Evolutionary conservation across 495 filamentous ascomycete genomes (phyloP).

Genomic region (Cairneyella variabilis): DNA sequence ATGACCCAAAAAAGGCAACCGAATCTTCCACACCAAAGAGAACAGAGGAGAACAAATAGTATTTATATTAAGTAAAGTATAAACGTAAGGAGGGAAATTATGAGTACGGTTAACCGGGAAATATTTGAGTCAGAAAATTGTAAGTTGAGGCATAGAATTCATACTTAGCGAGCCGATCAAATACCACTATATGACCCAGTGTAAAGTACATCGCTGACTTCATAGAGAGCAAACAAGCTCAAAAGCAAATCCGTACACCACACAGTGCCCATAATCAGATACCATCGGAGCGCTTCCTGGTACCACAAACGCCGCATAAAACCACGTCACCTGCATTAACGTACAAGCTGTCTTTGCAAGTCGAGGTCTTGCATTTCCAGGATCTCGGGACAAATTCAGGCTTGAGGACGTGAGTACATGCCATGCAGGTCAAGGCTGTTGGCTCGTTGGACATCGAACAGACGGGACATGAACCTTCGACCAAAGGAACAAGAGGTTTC

Average conservation of each 20-base stretch:
- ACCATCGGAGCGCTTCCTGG: slow-evolving; percentile 19
- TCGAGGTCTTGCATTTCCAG: slow-evolving; percentile 56
- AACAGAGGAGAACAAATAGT: too few species aligned
- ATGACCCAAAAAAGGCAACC: too few species aligned
- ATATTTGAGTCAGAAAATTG: too few species aligned
- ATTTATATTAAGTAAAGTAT: too few species aligned
- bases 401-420: slow-evolving; percentile 65
- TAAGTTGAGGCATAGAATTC: too few species aligned
- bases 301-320: slow-evolving; percentile 63
- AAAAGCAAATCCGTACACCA: not conserved
- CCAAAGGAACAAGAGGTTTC: not conserved
- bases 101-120: too few species aligned
- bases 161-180: too few species aligned
- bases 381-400: slow-evolving; percentile 39
- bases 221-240: not conserved
- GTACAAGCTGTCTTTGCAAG: slow-evolving; percentile 51
- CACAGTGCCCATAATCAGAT: too few species aligned
- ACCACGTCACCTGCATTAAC: slow-evolving; percentile 62
- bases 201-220: too few species aligned
- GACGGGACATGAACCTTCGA: slow-evolving; percentile 42
- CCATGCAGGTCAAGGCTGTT: slow-evolving; percentile 49
- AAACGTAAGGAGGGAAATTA: too few species aligned
- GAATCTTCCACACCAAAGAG: too few species aligned
- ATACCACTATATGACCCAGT: too few species aligned
- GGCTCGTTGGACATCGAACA: slow-evolving; percentile 59